Conservation (phyloP, 2,329 filamentous ascomycete species). For the Exophiala oligosperma region DNA sequence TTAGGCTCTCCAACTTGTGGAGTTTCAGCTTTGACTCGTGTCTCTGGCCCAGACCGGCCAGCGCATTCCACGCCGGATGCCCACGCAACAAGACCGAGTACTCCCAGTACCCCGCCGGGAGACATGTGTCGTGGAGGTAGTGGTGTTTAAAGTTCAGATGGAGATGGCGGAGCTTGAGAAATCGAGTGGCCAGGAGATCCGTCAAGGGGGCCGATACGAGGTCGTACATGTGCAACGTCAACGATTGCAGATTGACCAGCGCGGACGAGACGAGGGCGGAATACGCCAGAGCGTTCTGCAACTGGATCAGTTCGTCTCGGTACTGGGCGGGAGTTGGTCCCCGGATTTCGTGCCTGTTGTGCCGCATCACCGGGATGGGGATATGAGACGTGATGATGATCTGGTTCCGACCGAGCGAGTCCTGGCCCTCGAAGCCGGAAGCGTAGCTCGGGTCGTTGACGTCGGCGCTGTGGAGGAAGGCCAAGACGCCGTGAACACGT, state of each 20-base stretch:
- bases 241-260: conserved; percentile 16
- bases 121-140: conserved; percentile 35
- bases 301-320: conserved; percentile 14
- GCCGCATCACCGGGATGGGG: not conserved
- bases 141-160: conserved; percentile 38
- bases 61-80: conserved; percentile 35
- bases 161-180: conserved; percentile 36
- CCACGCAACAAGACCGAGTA: conserved; percentile 21
- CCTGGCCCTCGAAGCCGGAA: not conserved
- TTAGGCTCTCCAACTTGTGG: conserved; percentile 32
- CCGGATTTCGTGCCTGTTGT: conserved; percentile 8
- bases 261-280: conserved; percentile 9
- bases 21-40: conserved; percentile 26
- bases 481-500: conserved; percentile 34
- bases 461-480: conserved; percentile 32
- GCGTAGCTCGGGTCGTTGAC: conserved; percentile 22
- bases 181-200: conserved; percentile 33
- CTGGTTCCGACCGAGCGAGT: conserved; percentile 10
- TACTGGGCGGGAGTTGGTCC: conserved; percentile 8
- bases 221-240: conserved; percentile 30
- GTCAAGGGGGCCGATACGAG: conserved; percentile 34
- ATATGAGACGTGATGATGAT: conserved; percentile 12
- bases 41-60: conserved; percentile 33
- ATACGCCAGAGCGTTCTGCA: conserved; percentile 23
- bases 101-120: conserved; percentile 34